These are phyloP conservation scores for Ceratobasidium sp. DNA, from an alignment of 1,284 basidiomycete genomes.

Conservation along the genomic window DNA sequence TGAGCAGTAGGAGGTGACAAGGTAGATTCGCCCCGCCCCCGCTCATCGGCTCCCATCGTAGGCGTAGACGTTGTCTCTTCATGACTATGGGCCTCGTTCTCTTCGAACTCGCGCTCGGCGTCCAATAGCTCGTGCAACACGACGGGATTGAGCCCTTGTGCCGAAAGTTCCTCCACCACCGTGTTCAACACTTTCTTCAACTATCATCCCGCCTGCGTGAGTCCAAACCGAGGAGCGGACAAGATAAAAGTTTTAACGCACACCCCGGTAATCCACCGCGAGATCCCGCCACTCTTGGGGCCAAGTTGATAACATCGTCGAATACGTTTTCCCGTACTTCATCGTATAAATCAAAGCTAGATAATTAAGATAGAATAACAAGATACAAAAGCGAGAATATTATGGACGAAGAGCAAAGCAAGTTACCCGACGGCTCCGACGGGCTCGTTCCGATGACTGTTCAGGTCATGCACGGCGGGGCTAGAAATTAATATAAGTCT, in stretches of 20 bases:
- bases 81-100: conserved; percentile 46
- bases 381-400: too few species aligned
- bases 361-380: too few species aligned
- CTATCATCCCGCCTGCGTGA: conserved; percentile 58
- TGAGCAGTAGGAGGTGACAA: background rate
- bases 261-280: conserved; percentile 90
- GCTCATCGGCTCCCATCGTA: too few species aligned
- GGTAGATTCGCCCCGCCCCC: background rate
- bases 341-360: conserved; percentile 58
- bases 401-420: too few species aligned
- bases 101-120: conserved; percentile 49
- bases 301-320: conserved; percentile 75
- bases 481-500: too few species aligned
- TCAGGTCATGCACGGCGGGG: too few species aligned
- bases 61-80: too few species aligned
- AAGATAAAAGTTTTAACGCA: conserved; percentile 54
- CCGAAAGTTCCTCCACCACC: conserved; percentile 84
- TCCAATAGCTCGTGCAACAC: conserved; percentile 67
- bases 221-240: conserved; percentile 15
- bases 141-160: conserved; percentile 78
- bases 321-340: conserved; percentile 87
- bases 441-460: too few species aligned
- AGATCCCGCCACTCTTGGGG: conserved; percentile 81
- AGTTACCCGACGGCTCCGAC: too few species aligned
- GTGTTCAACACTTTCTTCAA: conserved; percentile 95